phyloP scores from a whole-genome alignment of 2,329 filamentous ascomycete species.

The Aspergillus pseudoterreus region DNA sequence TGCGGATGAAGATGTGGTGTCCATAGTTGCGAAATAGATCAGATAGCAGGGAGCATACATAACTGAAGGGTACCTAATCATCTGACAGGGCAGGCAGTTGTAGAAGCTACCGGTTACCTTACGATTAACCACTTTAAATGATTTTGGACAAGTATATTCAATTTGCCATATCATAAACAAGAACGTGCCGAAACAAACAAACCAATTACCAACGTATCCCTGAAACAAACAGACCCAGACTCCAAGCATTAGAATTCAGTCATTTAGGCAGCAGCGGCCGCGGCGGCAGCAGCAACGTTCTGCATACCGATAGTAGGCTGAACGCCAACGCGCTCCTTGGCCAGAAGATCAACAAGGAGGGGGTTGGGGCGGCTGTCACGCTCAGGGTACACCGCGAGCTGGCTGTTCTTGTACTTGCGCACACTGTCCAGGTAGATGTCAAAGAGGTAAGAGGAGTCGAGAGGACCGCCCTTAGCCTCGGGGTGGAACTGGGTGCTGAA shows the following conservation, averaged over 20 bases:
- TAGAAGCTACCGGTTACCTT: too few relatives aligned
- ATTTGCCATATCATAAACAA: conserved; percentile 5
- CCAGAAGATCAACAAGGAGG: conserved; percentile 82
- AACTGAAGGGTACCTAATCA: neutral
- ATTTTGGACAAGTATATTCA: neutral
- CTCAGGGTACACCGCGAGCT: conserved; percentile 64
- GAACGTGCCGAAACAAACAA: neutral
- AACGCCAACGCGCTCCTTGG: conserved; percentile 93
- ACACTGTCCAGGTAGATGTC: conserved; percentile 94
- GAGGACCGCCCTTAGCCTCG: conserved; percentile 93
- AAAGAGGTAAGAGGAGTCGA: conserved; percentile 94
- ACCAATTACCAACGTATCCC: conserved; percentile 1
- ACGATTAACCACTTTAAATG: neutral
- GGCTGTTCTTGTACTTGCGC: conserved; percentile 79
- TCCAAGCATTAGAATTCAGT: conserved; percentile 6
- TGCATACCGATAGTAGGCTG: conserved; percentile 60
- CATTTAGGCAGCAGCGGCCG: conserved; percentile 20
- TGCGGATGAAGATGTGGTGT: conserved; percentile 64
- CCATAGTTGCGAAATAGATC: conserved; percentile 53
- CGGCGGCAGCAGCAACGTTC: conserved; percentile 35
- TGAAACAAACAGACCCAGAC: conserved; percentile 13
- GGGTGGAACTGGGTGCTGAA: conserved; percentile 99
- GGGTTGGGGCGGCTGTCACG: conserved; percentile 85
- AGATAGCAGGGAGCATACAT: neutral
- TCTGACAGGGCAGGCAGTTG: neutral